phyloP scores from a whole-genome alignment of 192 early-diverging fungal genomes.

The Paraglomus brasilianum region DNA sequence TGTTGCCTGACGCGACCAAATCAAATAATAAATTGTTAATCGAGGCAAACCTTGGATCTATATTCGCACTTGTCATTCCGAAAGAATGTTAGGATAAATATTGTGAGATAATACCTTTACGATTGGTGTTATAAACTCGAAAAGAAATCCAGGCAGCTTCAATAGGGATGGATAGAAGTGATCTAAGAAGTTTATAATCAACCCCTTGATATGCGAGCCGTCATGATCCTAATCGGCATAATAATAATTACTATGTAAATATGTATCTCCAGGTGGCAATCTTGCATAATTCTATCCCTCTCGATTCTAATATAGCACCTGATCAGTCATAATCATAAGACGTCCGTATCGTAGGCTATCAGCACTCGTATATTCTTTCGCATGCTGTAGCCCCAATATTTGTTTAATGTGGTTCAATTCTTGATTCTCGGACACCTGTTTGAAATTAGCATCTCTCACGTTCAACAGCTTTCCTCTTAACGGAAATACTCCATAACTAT shows the following conservation, averaged over 20 bases:
- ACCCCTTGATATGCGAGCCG: conserved; percentile 95
- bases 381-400: conserved; percentile 92
- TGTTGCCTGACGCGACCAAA: conserved; percentile 45
- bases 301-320: conserved; percentile 47
- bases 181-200: conserved; percentile 96
- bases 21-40: conserved; percentile 8
- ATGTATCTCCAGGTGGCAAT: too few relatives aligned
- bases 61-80: too few relatives aligned
- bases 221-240: conserved; percentile 69
- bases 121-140: conserved; percentile 97
- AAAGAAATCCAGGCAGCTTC: conserved; percentile 86
- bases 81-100: neutral
- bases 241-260: conserved; percentile 34
- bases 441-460: conserved; percentile 80
- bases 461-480: conserved; percentile 96
- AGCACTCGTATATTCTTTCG: conserved; percentile 68
- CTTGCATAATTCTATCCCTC: neutral
- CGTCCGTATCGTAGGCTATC: conserved; percentile 88
- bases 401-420: conserved; percentile 89
- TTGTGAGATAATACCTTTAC: conserved; percentile 61
- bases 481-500: conserved; percentile 93
- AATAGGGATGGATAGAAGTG: conserved; percentile 90
- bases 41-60: too few relatives aligned
- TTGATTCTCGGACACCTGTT: conserved; percentile 71
- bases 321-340: conserved; percentile 99